Evolutionary conservation across 2,329 filamentous ascomycete genomes (phyloP).

Genomic region (Verticillium klebahnii): DNA sequence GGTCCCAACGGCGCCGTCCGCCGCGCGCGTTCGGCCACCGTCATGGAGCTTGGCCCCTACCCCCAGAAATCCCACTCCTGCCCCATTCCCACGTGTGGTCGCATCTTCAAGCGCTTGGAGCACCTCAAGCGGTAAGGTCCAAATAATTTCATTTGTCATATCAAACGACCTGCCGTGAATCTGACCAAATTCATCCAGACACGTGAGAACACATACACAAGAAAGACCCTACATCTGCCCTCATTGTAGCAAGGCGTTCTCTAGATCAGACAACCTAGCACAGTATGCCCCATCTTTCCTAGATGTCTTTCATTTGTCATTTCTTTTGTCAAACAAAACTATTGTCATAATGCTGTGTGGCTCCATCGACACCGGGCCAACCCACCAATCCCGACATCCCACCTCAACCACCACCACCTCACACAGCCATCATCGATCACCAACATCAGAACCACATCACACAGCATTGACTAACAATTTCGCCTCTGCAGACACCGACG

Average conservation of each 20-base stretch:
- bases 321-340: constrained; percentile 16
- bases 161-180: constrained; percentile 35
- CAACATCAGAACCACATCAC: constrained; percentile 1
- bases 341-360: not conserved
- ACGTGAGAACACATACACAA: constrained; percentile 98
- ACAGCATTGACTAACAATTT: constrained; percentile 28
- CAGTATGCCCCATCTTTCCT: constrained; percentile 63
- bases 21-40: constrained; percentile 87
- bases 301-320: constrained; percentile 21
- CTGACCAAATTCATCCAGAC: constrained; percentile 59
- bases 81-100: constrained; percentile 96
- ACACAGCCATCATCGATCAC: constrained; percentile 17
- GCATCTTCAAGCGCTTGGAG: constrained; percentile 97
- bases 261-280: constrained; percentile 95
- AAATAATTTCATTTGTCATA: constrained; percentile 32
- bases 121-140: constrained; percentile 92
- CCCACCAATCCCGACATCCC: constrained; percentile 21
- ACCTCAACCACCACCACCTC: constrained; percentile 26
- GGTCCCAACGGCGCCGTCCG: constrained; percentile 74
- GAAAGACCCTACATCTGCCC: constrained; percentile 97
- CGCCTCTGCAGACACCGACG: constrained; percentile 75
- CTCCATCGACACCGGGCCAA: constrained; percentile 15
- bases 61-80: constrained; percentile 98
- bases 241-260: constrained; percentile 98
- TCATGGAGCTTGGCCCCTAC: constrained; percentile 95